Evolutionary conservation across 208 protist genomes (phyloP).

Genomic region (Trypanosoma congolense): DNA sequence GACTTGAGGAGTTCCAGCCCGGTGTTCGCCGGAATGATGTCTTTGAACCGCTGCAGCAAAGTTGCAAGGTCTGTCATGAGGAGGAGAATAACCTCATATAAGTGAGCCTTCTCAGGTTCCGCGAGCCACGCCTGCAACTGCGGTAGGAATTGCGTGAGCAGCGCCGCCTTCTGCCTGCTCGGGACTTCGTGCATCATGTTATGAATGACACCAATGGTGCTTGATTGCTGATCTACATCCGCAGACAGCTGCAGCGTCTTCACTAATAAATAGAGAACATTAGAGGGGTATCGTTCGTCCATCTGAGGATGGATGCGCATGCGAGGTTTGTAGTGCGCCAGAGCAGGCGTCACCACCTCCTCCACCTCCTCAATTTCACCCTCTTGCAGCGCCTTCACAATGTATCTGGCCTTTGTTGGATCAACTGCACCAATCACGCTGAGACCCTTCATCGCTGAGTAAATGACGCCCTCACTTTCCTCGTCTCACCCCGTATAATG

Average conservation of each 20-base stretch:
- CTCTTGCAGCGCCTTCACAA: conserved; percentile 60
- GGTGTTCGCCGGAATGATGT: conserved; percentile 52
- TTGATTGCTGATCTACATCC: conserved; percentile 71
- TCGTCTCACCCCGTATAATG: conserved; percentile 75
- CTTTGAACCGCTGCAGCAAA: conserved; percentile 65
- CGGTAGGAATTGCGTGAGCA: conserved; percentile 76
- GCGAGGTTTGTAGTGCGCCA: conserved; percentile 73
- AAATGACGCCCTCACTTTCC: conserved; percentile 62
- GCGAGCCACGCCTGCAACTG: conserved; percentile 77
- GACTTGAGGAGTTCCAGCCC: conserved; percentile 69
- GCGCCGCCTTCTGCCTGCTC: conserved; percentile 54
- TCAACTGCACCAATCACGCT: conserved; percentile 81
- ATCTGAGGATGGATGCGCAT: conserved; percentile 67
- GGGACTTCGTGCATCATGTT: conserved; percentile 64
- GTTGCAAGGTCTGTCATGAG: conserved; percentile 82
- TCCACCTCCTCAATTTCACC: conserved; percentile 81
- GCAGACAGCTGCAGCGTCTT: conserved; percentile 75
- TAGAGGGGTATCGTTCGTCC: conserved; percentile 70
- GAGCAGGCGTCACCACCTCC: conserved; percentile 68
- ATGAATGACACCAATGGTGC: conserved; percentile 54
- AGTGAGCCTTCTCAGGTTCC: conserved; percentile 57
- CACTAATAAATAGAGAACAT: conserved; percentile 80
- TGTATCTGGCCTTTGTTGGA: conserved; percentile 62
- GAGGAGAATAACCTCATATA: conserved; percentile 69
- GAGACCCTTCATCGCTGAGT: conserved; percentile 65